phyloP scores from a whole-genome alignment of 2,329 filamentous ascomycete species.

The Dothidotthia symphoricarpi region DNA sequence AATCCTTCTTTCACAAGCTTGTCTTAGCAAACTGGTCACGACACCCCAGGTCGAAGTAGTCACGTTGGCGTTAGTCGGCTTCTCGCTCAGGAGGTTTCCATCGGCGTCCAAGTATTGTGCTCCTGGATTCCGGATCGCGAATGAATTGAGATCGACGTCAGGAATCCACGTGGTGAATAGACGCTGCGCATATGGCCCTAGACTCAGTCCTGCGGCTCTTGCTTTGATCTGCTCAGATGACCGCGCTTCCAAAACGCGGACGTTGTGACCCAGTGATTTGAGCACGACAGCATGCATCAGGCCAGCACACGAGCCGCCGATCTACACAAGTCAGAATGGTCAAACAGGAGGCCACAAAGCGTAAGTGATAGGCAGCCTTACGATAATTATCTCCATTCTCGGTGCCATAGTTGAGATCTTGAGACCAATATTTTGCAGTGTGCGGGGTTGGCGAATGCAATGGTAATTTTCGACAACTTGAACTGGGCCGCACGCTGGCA shows the following conservation, averaged over 20 bases:
- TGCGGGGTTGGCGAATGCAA: no score
- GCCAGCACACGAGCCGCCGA: constrained; percentile 21
- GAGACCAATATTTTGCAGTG: no score
- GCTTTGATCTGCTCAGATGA: constrained; percentile 9
- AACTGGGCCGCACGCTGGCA: no score
- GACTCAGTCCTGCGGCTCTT: constrained; percentile 17
- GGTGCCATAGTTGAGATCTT: no score
- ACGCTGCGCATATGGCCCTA: constrained; percentile 14
- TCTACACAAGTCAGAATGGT: background rate
- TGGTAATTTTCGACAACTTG: no score
- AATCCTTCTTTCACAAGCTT: constrained; percentile 5
- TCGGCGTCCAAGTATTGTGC: constrained; percentile 13
- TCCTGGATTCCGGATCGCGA: constrained; percentile 7
- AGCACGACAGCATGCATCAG: constrained; percentile 22
- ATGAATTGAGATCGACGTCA: constrained; percentile 4
- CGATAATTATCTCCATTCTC: no score
- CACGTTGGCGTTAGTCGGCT: constrained; percentile 5
- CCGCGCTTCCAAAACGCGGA: constrained; percentile 15
- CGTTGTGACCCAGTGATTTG: constrained; percentile 14
- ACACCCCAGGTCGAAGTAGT: constrained; percentile 18
- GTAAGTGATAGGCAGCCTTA: no score
- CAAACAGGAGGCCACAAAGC: no score
- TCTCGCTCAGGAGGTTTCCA: constrained; percentile 5
- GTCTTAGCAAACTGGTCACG: constrained; percentile 10
- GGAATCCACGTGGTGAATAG: constrained; percentile 12